A percentile compares a stretch with the other conserved stretches of the same genome.
These are phyloP conservation scores for Pythium myriotylum DNA, from an alignment of 352 stramenopile genomes.

Conservation along the genomic window DNA sequence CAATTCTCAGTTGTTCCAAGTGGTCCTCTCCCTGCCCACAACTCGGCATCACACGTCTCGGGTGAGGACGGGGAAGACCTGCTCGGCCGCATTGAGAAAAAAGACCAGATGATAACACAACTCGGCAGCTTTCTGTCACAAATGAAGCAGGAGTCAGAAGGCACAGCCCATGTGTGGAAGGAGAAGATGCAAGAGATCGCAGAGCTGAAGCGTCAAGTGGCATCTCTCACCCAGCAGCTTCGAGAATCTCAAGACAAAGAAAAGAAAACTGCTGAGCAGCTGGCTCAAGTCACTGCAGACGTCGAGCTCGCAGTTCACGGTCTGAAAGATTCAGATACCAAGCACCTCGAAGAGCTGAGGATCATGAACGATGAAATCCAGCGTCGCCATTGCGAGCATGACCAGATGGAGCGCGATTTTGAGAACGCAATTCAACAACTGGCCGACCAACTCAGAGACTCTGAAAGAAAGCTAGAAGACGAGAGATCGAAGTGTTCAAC, in stretches of 20 bases:
- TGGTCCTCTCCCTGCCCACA: not conserved
- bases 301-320: constrained; percentile 38
- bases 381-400: constrained; percentile 35
- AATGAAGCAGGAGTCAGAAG: constrained; percentile 76
- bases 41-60: not conserved
- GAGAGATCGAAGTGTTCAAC: not conserved
- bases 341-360: constrained; percentile 52
- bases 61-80: constrained; percentile 20
- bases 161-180: constrained; percentile 55
- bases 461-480: constrained; percentile 33
- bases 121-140: constrained; percentile 70
- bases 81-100: constrained; percentile 49
- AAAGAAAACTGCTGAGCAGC: constrained; percentile 33
- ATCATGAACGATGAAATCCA: constrained; percentile 67
- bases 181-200: constrained; percentile 61
- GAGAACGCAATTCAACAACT: constrained; percentile 35
- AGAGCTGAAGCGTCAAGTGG: constrained; percentile 47
- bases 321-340: constrained; percentile 34
- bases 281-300: constrained; percentile 39
- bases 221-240: constrained; percentile 41
- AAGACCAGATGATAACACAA: constrained; percentile 65
- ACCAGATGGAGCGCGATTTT: constrained; percentile 43
- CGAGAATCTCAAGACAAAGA: constrained; percentile 38
- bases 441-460: constrained; percentile 35
- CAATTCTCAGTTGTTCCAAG: not conserved